These are phyloP conservation scores for Fremontodendron californicum DNA, from an alignment of 345 rosid species.

Conservation along the genomic window DNA sequence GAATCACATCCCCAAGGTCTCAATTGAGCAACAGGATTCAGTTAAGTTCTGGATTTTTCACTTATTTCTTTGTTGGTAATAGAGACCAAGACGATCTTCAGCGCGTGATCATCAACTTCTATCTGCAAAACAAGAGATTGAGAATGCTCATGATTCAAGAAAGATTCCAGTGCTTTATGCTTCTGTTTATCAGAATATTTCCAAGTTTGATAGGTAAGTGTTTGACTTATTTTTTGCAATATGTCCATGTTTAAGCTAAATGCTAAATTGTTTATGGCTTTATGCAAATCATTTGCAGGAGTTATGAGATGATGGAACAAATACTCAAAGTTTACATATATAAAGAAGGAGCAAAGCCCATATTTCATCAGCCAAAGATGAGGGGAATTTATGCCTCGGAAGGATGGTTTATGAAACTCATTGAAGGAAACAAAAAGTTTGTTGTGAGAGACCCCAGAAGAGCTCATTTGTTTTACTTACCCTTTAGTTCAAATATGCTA, in stretches of 20 bases:
- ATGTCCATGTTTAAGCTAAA: background rate
- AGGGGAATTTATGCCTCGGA: constrained; percentile 89
- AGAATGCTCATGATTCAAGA: constrained; percentile 43
- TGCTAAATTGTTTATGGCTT: constrained; percentile 9
- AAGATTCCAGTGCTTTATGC: constrained; percentile 37
- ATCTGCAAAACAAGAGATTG: constrained; percentile 50
- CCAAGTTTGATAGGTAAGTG: constrained; percentile 60
- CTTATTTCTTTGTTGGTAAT: constrained; percentile 21
- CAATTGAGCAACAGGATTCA: constrained; percentile 9
- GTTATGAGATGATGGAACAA: constrained; percentile 78
- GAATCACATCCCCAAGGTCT: constrained; percentile 13
- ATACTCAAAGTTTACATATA: constrained; percentile 70
- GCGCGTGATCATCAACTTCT: constrained; percentile 56
- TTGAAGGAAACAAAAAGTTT: constrained; percentile 71
- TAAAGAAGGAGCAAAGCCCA: constrained; percentile 77
- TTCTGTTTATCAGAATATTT: constrained; percentile 58
- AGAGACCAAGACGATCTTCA: constrained; percentile 58
- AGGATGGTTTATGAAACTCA: constrained; percentile 94
- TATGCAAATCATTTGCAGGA: constrained; percentile 40
- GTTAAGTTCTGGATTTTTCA: constrained; percentile 12
- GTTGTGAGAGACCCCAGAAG: constrained; percentile 65
- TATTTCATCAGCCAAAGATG: constrained; percentile 64
- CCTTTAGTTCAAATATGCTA: constrained; percentile 58
- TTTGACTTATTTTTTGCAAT: background rate
- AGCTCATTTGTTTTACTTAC: constrained; percentile 87